Evolutionary conservation across 768 basidiomycete species (phyloP).

Genomic region (Agaricus blazei): DNA sequence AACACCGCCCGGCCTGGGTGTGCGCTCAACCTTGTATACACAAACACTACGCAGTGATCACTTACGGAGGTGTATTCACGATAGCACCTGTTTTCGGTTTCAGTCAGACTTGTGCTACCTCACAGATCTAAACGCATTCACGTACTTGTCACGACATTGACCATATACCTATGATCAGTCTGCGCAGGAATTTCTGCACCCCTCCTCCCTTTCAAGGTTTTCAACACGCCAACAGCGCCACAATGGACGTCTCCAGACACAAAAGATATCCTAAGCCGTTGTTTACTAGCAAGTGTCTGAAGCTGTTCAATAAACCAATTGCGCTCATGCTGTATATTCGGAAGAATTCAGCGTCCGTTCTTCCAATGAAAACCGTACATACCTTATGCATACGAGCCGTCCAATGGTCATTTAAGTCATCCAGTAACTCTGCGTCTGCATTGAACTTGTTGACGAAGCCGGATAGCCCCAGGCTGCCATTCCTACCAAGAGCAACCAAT

Average conservation of each 20-base stretch:
- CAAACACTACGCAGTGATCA: slow-evolving; percentile 9
- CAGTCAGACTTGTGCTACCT: neutral
- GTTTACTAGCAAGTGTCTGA: slow-evolving; percentile 63
- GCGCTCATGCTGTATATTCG: slow-evolving; percentile 66
- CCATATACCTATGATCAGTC: slow-evolving; percentile 82
- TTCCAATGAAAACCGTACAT: neutral
- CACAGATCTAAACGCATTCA: slow-evolving; percentile 1
- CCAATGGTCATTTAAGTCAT: slow-evolving; percentile 96
- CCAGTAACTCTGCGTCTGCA: slow-evolving; percentile 87
- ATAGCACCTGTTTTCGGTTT: slow-evolving; percentile 60
- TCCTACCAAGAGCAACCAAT: slow-evolving; percentile 65
- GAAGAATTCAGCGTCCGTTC: too few relatives aligned
- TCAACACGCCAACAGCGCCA: slow-evolving; percentile 76
- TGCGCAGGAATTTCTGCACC: slow-evolving; percentile 43
- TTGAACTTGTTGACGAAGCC: slow-evolving; percentile 91
- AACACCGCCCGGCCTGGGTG: slow-evolving; percentile 61
- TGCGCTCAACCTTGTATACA: neutral
- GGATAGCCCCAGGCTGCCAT: slow-evolving; percentile 60
- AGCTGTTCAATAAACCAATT: slow-evolving; percentile 82
- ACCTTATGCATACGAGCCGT: slow-evolving; percentile 79
- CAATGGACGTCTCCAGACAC: slow-evolving; percentile 93
- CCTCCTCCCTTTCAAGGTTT: slow-evolving; percentile 54
- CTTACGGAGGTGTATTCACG: slow-evolving; percentile 88
- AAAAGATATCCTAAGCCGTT: slow-evolving; percentile 73
- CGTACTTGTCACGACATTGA: slow-evolving; percentile 80